Base-by-base conservation (phyloP, 1,139 yeast species). In the Suhomyces guaymorum region DNA sequence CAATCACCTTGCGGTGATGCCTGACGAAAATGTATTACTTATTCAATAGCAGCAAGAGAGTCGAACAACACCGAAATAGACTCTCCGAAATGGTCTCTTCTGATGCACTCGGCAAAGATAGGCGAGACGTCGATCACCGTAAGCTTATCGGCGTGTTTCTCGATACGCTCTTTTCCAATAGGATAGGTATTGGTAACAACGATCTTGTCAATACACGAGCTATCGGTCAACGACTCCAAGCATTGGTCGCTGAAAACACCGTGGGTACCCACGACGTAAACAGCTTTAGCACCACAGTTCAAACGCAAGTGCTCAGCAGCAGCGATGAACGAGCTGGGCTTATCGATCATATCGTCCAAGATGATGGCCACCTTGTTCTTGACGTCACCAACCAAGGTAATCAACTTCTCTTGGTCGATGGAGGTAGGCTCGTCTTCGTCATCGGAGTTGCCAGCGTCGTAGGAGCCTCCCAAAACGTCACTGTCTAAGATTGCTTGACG, bases 41-140 rank as follows among this genome's bases (percentile, higher is more conserved):
- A 75, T 45, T 73, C 79, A 32, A 82, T 69, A 30, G 84, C 78
- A 37, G 88, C 82, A 48, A 88, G 71, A 28, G 95, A 88, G 60
- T 89, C 96, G 58, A 90, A 90, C 51, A 90, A 69, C 24, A 89
- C 96, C 22, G 95, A 85, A 45, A 90, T 90, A 45, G 95, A 83
- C 66, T 90, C 97, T 57, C 97, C 98, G 53, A 90, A 90, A 61
- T 94, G 98, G 59, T 92, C 96, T 68, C 99, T 84, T 69, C 99
- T 81, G 46, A 94, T 92, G 64, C 97, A 92, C 67, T 94, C 99
- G 22, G 98, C 97, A 57, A 94, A 85, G 38, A 92, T 90, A 16
- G 95, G 84, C 36, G 96, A 85, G 32, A 94, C 94, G 57, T 94
- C 98, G 53, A 94, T 92, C 32, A 88, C 85, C 9, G 81, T 81